Conservation (phyloP, 169 alveolate genomes). For the Plasmodium knowlesi region DNA sequence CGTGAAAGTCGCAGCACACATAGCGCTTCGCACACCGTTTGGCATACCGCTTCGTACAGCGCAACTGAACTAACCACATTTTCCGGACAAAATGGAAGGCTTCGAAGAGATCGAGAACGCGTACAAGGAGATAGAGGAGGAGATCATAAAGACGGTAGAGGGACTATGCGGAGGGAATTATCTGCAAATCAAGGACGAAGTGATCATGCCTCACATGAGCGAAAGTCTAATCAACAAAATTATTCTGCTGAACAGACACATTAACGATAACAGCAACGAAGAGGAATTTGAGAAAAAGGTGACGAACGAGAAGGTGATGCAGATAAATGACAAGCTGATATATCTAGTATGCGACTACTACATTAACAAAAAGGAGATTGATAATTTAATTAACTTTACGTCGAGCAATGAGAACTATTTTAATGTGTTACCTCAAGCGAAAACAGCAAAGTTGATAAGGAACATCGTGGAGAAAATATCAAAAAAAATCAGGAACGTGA, state of each 20-base stretch:
- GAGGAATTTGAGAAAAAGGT: slow-evolving; percentile 66
- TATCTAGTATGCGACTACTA: slow-evolving; percentile 71
- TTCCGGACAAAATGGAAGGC: slow-evolving; percentile 21
- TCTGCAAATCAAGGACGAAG: slow-evolving; percentile 54
- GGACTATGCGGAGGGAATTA: slow-evolving; percentile 47
- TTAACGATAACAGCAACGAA: slow-evolving; percentile 65
- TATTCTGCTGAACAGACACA: slow-evolving; percentile 43
- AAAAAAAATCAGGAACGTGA: slow-evolving; percentile 80
- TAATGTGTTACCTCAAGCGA: slow-evolving; percentile 84
- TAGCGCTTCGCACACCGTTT: neutral
- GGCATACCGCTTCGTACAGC: neutral
- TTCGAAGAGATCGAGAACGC: slow-evolving; percentile 62
- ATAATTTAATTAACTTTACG: slow-evolving; percentile 79
- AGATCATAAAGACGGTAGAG: slow-evolving; percentile 49
- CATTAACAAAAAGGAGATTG: slow-evolving; percentile 77
- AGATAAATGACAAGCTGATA: slow-evolving; percentile 64
- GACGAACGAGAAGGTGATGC: slow-evolving; percentile 67
- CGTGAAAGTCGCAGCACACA: neutral
- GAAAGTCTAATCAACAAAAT: slow-evolving; percentile 50
- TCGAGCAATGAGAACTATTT: slow-evolving; percentile 83
- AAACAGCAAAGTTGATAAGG: slow-evolving; percentile 83
- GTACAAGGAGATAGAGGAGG: slow-evolving; percentile 67
- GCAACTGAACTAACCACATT: neutral
- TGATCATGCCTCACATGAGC: slow-evolving; percentile 71
- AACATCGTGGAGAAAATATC: slow-evolving; percentile 82